phyloP scores from a whole-genome alignment of 169 alveolate species.

The Eimeria mitis region DNA sequence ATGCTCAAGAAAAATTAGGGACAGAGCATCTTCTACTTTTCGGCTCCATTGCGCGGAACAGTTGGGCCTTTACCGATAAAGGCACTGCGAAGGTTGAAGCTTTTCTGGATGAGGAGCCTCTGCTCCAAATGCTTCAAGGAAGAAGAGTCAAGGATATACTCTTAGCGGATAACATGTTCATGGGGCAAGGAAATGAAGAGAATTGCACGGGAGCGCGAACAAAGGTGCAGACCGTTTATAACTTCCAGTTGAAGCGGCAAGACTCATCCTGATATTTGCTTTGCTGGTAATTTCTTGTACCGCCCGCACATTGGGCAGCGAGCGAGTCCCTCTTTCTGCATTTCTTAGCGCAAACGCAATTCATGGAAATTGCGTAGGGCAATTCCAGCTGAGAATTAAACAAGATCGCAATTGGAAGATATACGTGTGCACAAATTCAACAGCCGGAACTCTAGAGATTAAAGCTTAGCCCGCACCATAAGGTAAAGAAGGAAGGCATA shows the following conservation, averaged over 20 bases:
- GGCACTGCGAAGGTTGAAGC: constrained; percentile 40
- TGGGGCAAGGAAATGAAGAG: background rate
- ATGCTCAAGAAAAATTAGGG: constrained; percentile 4
- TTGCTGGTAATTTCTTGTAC: background rate
- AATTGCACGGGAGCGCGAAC: background rate
- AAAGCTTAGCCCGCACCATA: background rate
- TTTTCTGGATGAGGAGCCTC: constrained; percentile 28
- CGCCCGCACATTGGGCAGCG: background rate
- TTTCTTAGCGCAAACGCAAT: background rate
- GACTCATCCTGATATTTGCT: background rate
- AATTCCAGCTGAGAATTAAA: background rate
- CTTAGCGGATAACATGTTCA: constrained; percentile 30
- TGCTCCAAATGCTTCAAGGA: constrained; percentile 74
- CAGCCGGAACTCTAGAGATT: background rate
- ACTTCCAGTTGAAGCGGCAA: constrained; percentile 2
- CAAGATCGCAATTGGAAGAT: background rate
- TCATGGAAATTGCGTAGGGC: background rate
- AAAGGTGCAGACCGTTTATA: background rate
- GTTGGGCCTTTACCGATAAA: constrained; percentile 14
- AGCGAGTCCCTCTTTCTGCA: background rate
- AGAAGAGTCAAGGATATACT: constrained; percentile 28
- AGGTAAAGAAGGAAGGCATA: background rate
- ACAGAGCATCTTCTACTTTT: constrained; percentile 28
- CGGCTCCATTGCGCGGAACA: constrained; percentile 52
- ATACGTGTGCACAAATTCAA: background rate